A percentile compares a stretch with the other conserved stretches of the same genome.
Evolutionary conservation across 345 rosid species (phyloP).

Genomic region (Arabidopsis suecica): DNA sequence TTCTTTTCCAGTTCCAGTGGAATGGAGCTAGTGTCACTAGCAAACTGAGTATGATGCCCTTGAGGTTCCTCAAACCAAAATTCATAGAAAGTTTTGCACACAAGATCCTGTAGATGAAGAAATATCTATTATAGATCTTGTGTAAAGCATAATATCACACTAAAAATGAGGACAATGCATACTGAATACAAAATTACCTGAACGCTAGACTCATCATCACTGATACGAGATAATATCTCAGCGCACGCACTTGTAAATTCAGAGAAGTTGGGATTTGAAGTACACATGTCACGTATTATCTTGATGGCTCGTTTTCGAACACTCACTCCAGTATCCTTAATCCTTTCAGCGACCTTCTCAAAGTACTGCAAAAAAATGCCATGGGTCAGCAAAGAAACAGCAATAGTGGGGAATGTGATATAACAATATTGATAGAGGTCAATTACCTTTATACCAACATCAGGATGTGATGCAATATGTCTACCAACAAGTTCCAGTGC

Average conservation of each 20-base stretch:
- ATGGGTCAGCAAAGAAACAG: slow-evolving; percentile 3
- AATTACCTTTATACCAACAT: slow-evolving; percentile 86
- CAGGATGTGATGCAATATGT: slow-evolving; percentile 98
- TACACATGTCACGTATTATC: slow-evolving; percentile 97
- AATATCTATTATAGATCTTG: slow-evolving; percentile 24
- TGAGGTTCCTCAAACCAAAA: slow-evolving; percentile 98
- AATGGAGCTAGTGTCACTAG: slow-evolving; percentile 85
- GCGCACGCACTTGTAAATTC: slow-evolving; percentile 88
- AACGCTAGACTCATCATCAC: slow-evolving; percentile 94
- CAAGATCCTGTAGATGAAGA: slow-evolving; percentile 73
- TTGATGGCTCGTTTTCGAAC: slow-evolving; percentile 97
- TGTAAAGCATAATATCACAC: slow-evolving; percentile 15
- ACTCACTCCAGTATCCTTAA: slow-evolving; percentile 98
- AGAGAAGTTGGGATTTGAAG: slow-evolving; percentile 80
- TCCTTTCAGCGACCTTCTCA: slow-evolving; percentile 98
- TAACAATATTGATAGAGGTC: slow-evolving; percentile 26
- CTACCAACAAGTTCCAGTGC: slow-evolving; percentile 99
- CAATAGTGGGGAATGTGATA: slow-evolving; percentile 24
- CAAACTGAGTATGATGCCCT: slow-evolving; percentile 66
- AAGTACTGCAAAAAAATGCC: slow-evolving; percentile 69
- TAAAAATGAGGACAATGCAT: background rate
- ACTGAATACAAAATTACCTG: slow-evolving; percentile 61
- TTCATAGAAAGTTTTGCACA: slow-evolving; percentile 98
- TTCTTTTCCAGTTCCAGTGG: slow-evolving; percentile 87
- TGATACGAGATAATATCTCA: slow-evolving; percentile 92